phyloP scores from a whole-genome alignment of 1,284 basidiomycete genomes.

The Trametes pubescens region DNA sequence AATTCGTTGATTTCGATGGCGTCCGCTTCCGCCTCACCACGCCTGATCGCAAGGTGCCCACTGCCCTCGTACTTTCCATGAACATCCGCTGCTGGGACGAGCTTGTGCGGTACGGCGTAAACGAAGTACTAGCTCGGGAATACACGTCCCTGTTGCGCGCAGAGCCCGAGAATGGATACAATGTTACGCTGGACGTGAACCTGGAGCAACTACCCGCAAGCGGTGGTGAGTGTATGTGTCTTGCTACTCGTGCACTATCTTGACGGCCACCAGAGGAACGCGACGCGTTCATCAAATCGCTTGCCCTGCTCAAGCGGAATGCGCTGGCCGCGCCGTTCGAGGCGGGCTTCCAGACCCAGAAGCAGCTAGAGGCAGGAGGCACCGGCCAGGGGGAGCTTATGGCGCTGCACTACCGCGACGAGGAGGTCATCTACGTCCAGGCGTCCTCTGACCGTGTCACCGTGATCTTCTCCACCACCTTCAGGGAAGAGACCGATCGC shows the following conservation, averaged over 20 bases:
- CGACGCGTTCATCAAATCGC: slow-evolving; percentile 80
- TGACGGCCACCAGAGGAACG: slow-evolving; percentile 69
- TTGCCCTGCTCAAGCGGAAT: slow-evolving; percentile 93
- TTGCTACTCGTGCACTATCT: background rate
- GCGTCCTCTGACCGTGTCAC: slow-evolving; percentile 96
- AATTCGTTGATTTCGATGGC: slow-evolving; percentile 98
- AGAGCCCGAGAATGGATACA: slow-evolving; percentile 85
- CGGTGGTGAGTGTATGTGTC: slow-evolving; percentile 66
- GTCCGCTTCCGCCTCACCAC: slow-evolving; percentile 95
- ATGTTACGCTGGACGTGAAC: slow-evolving; percentile 89
- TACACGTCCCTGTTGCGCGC: slow-evolving; percentile 79
- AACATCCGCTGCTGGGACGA: slow-evolving; percentile 97
- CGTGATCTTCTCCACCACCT: slow-evolving; percentile 96
- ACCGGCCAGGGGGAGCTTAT: slow-evolving; percentile 84
- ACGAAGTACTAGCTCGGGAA: slow-evolving; percentile 83
- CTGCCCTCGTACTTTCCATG: slow-evolving; percentile 90
- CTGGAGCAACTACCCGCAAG: slow-evolving; percentile 84
- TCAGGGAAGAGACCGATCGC: slow-evolving; percentile 97
- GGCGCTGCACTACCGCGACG: slow-evolving; percentile 94
- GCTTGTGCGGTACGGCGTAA: slow-evolving; percentile 87
- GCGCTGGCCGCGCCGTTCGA: slow-evolving; percentile 97
- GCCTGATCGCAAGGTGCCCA: slow-evolving; percentile 74
- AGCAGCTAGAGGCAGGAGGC: slow-evolving; percentile 77
- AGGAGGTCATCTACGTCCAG: slow-evolving; percentile 97
- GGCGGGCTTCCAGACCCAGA: slow-evolving; percentile 88